Base-by-base conservation (phyloP, 768 basidiomycete species). In the Serendipita sp. region DNA sequence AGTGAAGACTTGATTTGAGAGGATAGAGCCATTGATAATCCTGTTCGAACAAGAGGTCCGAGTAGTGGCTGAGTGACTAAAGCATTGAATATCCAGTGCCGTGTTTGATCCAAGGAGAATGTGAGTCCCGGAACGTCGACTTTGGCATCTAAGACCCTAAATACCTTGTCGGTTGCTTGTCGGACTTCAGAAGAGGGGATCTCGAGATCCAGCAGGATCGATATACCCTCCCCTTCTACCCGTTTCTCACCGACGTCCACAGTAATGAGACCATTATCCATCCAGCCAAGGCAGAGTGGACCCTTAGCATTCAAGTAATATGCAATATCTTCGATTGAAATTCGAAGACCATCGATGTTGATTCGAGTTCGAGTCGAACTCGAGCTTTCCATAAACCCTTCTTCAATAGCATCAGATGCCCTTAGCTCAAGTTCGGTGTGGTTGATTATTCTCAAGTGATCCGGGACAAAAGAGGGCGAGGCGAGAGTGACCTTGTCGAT, bases 31-130 rank as follows among this genome's bases (percentile, higher is more conserved):
- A 66, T 63, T 5, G 63, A 63, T 13, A 68, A 62, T 36, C 67
- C 67, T 0, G 41, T 8, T 3, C 69, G 56, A 32, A 56, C 68
- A 23, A 69, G 11, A 7, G 69, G 69, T 3, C 69, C 69, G 0
- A 69, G 65, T 15, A 73, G 66, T 13, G 72, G 72, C 41, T 69
- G 72, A 7, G 72, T 38, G 36, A 72, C 36, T 18, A 71, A 56
- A 64, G 65, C 65, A 65, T 72, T 73, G 30, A 73, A 44, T n/a
- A 73, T 54, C 72, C 71, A 72, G 58, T 73, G 72, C 35, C 65
- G 67, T 60, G 67, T 71, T 30, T 62, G 47, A n/a, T 68, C 66
- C 58, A 73, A 63, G 1, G 60, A 32, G 34, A 73, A 51, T 23
- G 38, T 64, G 10, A 73, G 65, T 1, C 71, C 70, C 1, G 68